Evolutionary conservation across 1,139 yeast species (phyloP).

Genomic region (Candida tunisiensis): DNA sequence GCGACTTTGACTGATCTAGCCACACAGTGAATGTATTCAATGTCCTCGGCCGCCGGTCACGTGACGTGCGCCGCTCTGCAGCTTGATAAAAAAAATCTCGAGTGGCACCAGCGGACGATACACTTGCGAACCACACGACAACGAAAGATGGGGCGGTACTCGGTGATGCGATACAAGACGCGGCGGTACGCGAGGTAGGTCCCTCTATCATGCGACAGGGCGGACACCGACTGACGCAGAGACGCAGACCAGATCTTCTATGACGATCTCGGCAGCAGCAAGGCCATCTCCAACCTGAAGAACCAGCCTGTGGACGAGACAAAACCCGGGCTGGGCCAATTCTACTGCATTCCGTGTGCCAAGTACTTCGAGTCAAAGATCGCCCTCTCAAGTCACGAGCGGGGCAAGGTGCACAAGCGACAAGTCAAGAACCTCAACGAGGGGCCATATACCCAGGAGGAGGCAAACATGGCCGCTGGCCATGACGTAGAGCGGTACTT

Average conservation of each 20-base stretch:
- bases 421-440: slow-evolving; percentile 58
- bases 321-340: slow-evolving; percentile 88
- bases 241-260: slow-evolving; percentile 67
- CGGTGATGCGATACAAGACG: slow-evolving; percentile 38
- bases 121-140: too few relatives aligned
- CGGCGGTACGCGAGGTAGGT: slow-evolving; percentile 12
- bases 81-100: too few relatives aligned
- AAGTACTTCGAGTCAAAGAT: slow-evolving; percentile 70
- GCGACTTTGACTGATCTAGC: too few relatives aligned
- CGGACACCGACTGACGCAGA: too few relatives aligned
- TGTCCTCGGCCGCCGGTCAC: too few relatives aligned
- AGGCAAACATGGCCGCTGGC: slow-evolving; percentile 86
- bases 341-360: slow-evolving; percentile 88
- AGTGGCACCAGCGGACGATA: too few relatives aligned
- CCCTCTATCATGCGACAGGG: neutral
- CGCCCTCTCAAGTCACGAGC: slow-evolving; percentile 56
- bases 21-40: too few relatives aligned
- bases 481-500: slow-evolving; percentile 50
- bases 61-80: too few relatives aligned
- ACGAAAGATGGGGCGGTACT: slow-evolving; percentile 64
- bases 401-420: slow-evolving; percentile 71
- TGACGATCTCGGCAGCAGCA: slow-evolving; percentile 50
- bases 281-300: slow-evolving; percentile 43
- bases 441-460: slow-evolving; percentile 75
- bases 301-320: slow-evolving; percentile 81